Percentiles rank a stretch among this genome's conserved stretches.
These are phyloP conservation scores for Nakaseomyces sp. DNA, from an alignment of 1,139 yeast species.

Conservation along the genomic window DNA sequence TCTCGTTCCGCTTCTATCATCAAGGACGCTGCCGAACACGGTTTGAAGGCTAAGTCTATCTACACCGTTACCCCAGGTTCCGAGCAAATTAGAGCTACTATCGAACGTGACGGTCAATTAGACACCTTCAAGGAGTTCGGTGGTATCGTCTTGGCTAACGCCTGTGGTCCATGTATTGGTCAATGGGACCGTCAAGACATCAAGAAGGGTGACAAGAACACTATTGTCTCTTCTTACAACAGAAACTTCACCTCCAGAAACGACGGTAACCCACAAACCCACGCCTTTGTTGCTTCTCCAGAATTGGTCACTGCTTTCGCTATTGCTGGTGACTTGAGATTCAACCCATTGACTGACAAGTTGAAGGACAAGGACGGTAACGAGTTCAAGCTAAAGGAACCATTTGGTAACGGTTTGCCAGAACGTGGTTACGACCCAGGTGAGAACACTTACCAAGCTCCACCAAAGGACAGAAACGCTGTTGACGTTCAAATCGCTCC, in stretches of 20 bases:
- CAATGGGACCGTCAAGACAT: conserved; percentile 99
- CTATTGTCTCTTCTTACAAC: conserved; percentile 97
- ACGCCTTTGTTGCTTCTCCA: conserved; percentile 97
- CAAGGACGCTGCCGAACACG: conserved; percentile 82
- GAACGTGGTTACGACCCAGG: conserved; percentile 88
- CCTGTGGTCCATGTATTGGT: conserved; percentile 99
- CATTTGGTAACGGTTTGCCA: conserved; percentile 91
- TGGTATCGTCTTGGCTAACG: conserved; percentile 93
- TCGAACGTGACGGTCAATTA: conserved; percentile 94
- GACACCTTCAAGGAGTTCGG: conserved; percentile 86
- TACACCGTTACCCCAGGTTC: conserved; percentile 98
- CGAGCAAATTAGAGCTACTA: conserved; percentile 97
- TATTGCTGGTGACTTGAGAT: conserved; percentile 93
- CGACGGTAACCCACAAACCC: conserved; percentile 98
- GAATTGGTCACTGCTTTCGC: conserved; percentile 96
- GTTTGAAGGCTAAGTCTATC: conserved; percentile 80
- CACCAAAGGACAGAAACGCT: conserved; percentile 76
- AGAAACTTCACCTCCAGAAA: conserved; percentile 98
- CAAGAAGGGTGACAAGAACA: conserved; percentile 96
- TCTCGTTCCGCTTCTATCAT: conserved; percentile 93
- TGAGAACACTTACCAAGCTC: conserved; percentile 95
- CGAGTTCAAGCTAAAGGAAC: conserved; percentile 87
- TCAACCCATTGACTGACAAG: conserved; percentile 95
- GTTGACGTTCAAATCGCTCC: conserved; percentile 76
- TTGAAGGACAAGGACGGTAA: conserved; percentile 91